Evolutionary conservation across 805 yeast genomes (phyloP), one percentile per base, ranked within the genome.

Genomic region (Ogataea dorogensis): DNA sequence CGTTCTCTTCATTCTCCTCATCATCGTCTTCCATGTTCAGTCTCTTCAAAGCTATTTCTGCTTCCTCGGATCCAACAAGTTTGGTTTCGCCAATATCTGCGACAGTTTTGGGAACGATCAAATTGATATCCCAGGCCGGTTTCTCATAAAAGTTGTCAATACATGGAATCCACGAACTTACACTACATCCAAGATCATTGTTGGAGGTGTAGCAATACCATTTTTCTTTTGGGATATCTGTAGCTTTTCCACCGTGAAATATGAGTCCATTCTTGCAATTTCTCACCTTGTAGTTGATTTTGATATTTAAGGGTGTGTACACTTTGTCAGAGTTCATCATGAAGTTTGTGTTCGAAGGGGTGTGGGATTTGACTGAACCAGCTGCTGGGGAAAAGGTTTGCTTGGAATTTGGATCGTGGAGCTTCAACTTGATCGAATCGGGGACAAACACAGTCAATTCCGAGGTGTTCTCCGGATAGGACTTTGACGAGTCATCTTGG

Each of bases 101-200:
- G 1, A 89, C 70, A 0, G 91, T 80, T 50, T 86, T 74, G 0
- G 97, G 96, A 2, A 87, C 79, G 43, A 81, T 77, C n/a, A 93
- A 67, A 53, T 86, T 95, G 7, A 93, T 56, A 44, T 88, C 88
- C 98, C 98, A 93, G 1, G 96, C 83, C 27, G 85, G 82, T 43
- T 86, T 75, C 50, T 88, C 96, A 75, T 89, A 82, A 20, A 88
- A 59, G 28, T 82, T 85, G 46, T 93, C 97, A 5, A 93, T 72
- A 56, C 98, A 93, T 0, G 99, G 99, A 31, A 93, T 84, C 99
- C 99, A 93, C n/a, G 88, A 82, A 2, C 96, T 86, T 0, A 98
- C 85, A 11, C 93, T 77, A 3, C 83, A 71, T 12, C 87, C 86
- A 28, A 81, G 61, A 18, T 86, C 88, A 4, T 86, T 71, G 53